phyloP scores from a whole-genome alignment of 2,329 filamentous ascomycete species.

The Diaporthe batatas region DNA sequence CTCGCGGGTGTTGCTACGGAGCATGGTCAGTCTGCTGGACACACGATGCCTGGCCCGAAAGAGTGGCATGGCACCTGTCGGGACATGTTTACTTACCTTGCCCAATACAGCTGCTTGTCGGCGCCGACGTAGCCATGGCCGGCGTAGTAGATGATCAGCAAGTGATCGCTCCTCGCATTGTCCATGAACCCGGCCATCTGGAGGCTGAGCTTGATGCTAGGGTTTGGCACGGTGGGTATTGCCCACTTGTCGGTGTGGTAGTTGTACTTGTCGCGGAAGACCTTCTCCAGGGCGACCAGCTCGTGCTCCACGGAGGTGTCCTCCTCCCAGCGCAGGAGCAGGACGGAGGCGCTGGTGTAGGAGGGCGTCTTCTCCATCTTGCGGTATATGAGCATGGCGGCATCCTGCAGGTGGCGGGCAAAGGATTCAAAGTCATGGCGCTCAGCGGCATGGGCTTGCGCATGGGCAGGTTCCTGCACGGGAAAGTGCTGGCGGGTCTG shows the following conservation, averaged over 20 bases:
- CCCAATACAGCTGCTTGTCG: slow-evolving; percentile 75
- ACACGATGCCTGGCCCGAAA: neutral
- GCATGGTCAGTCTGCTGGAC: slow-evolving; percentile 45
- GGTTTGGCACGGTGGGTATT: slow-evolving; percentile 71
- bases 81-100: slow-evolving; percentile 65
- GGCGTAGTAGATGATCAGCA: slow-evolving; percentile 75
- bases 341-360: slow-evolving; percentile 70
- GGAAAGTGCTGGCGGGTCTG: slow-evolving; percentile 42
- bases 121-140: slow-evolving; percentile 70
- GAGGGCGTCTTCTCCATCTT: slow-evolving; percentile 68
- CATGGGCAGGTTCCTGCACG: slow-evolving; percentile 42
- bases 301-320: slow-evolving; percentile 67
- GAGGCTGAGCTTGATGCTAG: slow-evolving; percentile 72
- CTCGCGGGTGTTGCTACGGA: slow-evolving; percentile 65
- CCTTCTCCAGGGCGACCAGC: slow-evolving; percentile 66
- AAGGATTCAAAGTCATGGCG: slow-evolving; percentile 76
- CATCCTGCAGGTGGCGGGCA: slow-evolving; percentile 76
- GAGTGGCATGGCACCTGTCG: neutral
- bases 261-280: slow-evolving; percentile 71
- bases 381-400: slow-evolving; percentile 75
- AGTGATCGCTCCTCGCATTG: slow-evolving; percentile 68
- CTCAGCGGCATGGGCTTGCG: slow-evolving; percentile 52
- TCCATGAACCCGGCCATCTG: slow-evolving; percentile 72
- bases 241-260: slow-evolving; percentile 72
- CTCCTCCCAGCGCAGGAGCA: slow-evolving; percentile 74